Evolutionary conservation across 2,329 filamentous ascomycete species (phyloP), one percentile per base, ranked within the genome.

Genomic region (Beauveria australis): DNA sequence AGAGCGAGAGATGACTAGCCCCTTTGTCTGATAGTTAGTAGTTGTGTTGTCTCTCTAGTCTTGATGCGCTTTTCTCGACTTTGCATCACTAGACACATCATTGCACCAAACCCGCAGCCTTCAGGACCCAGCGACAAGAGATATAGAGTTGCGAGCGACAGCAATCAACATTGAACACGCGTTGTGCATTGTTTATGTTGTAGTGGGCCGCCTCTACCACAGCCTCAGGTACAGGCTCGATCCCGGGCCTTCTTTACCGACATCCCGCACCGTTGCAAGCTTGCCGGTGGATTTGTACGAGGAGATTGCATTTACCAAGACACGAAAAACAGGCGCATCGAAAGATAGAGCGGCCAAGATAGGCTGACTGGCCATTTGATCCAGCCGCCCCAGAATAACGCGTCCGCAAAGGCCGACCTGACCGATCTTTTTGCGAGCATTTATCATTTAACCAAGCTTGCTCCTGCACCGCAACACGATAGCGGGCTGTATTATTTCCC

Each of bases 401-500:
- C 46, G 55, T 58, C 37, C 37, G n/a, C 55, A 49, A 37, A 49
- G 30, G 19, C 19, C 24, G 55, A 51, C 43, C n/a, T 33, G 30
- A 24, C 41, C 28, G 28, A 40, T 18, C 26, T 33, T 47, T 28
- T 10, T 14, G 12, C 10, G 41, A 37, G 33, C 33, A 37, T 37
- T 16, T 6, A 37, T 37, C 33, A 16, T 37, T 37, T 10, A 16
- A 37, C 19, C 30, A 19, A 48, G n/a, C 44, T 57, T 19, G 19
- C 30, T 57, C 54, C 54, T 48, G 18, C 43, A 57, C 54, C 44
- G 54, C 54, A 56, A 47, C 33, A 47, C 40, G 10, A 51, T 18
- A 28, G 24, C 43, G 18, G 30, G 22, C 7, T 37, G 28, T 22
- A 16, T 16, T 41, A n/a, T 40, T 37, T 48, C 16, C 43, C 10